Evolutionary conservation across 352 stramenopile genomes (phyloP).

Genomic region (Phytophthora megakarya): DNA sequence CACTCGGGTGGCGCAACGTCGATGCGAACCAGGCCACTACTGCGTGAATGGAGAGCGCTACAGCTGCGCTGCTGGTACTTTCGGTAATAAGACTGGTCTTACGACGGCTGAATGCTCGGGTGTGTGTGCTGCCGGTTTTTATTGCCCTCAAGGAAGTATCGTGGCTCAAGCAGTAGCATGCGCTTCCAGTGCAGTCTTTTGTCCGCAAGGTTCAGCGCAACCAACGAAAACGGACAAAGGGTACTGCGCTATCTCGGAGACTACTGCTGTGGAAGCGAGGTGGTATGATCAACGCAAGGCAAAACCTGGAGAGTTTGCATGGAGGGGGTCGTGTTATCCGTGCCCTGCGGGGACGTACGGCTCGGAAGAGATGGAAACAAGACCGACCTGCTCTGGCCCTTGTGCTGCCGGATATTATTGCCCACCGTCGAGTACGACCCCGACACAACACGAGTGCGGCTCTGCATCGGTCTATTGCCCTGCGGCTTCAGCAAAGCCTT

Average conservation of each 20-base stretch:
- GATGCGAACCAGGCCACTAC: slow-evolving; percentile 69
- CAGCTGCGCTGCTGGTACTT: slow-evolving; percentile 59
- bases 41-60: slow-evolving; percentile 46
- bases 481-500: slow-evolving; percentile 26
- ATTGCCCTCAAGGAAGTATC: slow-evolving; percentile 60
- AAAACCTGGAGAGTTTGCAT: slow-evolving; percentile 58
- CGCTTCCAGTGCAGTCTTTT: slow-evolving; percentile 40
- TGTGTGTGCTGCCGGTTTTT: slow-evolving; percentile 65
- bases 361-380: slow-evolving; percentile 38
- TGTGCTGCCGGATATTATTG: slow-evolving; percentile 80
- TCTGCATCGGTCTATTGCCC: slow-evolving; percentile 57
- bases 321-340: slow-evolving; percentile 52
- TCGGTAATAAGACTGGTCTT: slow-evolving; percentile 47
- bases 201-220: slow-evolving; percentile 39
- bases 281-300: slow-evolving; percentile 40
- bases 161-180: slow-evolving; percentile 41
- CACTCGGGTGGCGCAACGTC: slow-evolving; percentile 44
- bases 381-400: slow-evolving; percentile 53
- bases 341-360: slow-evolving; percentile 78
- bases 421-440: slow-evolving; percentile 48
- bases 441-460: slow-evolving; percentile 56
- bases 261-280: slow-evolving; percentile 16
- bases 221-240: slow-evolving; percentile 30
- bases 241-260: slow-evolving; percentile 36
- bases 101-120: slow-evolving; percentile 57